Evolutionary conservation across 306 rosid species (phyloP).

Genomic region (Ammopiptanthus mongolicus): DNA sequence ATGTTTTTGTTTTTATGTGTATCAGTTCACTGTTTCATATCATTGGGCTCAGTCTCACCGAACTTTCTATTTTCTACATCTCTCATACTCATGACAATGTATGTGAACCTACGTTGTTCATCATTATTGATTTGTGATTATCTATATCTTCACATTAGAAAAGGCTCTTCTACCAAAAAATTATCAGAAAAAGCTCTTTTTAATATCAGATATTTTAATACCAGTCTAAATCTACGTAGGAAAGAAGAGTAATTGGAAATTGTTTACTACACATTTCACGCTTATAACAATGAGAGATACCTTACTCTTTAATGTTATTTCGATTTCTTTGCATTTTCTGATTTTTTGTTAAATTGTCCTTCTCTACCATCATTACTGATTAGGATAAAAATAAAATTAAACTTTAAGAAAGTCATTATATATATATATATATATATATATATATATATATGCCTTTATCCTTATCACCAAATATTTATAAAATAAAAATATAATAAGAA

Average conservation of each 20-base stretch:
- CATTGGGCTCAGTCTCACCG: not conserved
- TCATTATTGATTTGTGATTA: not conserved
- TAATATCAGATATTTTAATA: not conserved
- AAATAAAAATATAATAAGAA: too few species aligned
- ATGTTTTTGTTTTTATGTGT: not conserved
- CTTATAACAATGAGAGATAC: too few species aligned
- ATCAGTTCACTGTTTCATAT: not conserved
- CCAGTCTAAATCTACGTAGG: not conserved
- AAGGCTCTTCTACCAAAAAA: too few species aligned
- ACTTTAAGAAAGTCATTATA: too few species aligned
- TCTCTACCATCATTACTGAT: too few species aligned
- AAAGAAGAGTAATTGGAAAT: not conserved
- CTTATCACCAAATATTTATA: too few species aligned
- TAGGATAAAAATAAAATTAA: too few species aligned
- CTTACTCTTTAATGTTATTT: too few species aligned
- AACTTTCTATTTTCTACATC: not conserved
- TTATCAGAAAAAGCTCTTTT: not conserved
- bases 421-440: too few species aligned
- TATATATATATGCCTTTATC: too few species aligned
- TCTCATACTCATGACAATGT: not conserved
- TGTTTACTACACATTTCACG: not conserved
- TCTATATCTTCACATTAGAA: not conserved
- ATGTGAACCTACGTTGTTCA: not conserved
- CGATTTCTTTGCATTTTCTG: too few species aligned
- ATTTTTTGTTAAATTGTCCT: too few species aligned